Evolutionary conservation across 805 yeast genomes (phyloP).

Genomic region (Lipomyces japonicus): DNA sequence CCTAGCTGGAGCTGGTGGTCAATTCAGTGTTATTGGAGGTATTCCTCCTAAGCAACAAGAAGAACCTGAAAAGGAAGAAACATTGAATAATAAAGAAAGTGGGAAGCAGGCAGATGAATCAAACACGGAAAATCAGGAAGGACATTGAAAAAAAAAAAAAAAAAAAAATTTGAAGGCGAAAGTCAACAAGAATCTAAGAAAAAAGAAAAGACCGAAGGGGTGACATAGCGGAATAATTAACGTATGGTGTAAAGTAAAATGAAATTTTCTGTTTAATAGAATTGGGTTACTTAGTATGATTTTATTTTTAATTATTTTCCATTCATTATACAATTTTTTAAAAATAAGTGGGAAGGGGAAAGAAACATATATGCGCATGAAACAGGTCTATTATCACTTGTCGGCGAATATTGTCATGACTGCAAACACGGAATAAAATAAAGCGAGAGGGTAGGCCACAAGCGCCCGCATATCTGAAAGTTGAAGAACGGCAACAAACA

Average conservation of each 20-base stretch:
- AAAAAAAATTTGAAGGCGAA: not conserved
- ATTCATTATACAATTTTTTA: too few species aligned
- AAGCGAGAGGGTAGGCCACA: conserved; percentile 87
- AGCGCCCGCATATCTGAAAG: conserved; percentile 81
- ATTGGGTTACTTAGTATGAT: not conserved
- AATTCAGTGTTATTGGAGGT: conserved; percentile 88
- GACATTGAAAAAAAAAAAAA: conserved; percentile 1
- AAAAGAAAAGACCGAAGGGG: too few species aligned
- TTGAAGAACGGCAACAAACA: conserved; percentile 79
- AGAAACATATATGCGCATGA: too few species aligned
- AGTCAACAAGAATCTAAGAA: too few species aligned
- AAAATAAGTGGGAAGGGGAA: too few species aligned
- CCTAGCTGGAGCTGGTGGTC: conserved; percentile 91
- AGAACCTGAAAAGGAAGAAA: not conserved
- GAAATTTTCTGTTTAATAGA: conserved; percentile 5
- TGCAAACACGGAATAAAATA: conserved; percentile 92
- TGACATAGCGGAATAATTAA: too few species aligned
- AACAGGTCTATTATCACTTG: conserved; percentile 16
- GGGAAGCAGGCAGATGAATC: not conserved
- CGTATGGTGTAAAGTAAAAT: not conserved
- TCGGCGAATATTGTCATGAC: conserved; percentile 86
- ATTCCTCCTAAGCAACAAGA: conserved; percentile 30
- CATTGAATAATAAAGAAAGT: not conserved
- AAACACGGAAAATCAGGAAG: not conserved
- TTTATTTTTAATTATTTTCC: not conserved